These are phyloP conservation scores for Saccharum officinarum DNA, from an alignment of 176 grass and related monocot species.

Conservation along the genomic window DNA sequence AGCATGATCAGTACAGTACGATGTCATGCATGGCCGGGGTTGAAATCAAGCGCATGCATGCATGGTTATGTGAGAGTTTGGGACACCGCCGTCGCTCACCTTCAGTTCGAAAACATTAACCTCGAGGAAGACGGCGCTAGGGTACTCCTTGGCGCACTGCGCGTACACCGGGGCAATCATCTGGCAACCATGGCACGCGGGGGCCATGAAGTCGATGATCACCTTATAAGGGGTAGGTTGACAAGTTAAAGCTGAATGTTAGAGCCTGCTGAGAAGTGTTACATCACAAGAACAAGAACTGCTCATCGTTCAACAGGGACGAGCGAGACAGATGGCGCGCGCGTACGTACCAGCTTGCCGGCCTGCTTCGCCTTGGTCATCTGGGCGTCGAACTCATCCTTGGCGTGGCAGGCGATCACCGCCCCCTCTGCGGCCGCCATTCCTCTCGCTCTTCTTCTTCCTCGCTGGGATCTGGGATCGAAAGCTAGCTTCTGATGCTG, in stretches of 20 bases:
- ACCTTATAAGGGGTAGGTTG: neutral
- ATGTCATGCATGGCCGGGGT: too few relatives aligned
- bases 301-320: too few relatives aligned
- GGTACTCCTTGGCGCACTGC: conserved; percentile 51
- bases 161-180: conserved; percentile 49
- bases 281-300: too few relatives aligned
- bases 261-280: too few relatives aligned
- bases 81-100: too few relatives aligned
- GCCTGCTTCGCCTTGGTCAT: conserved; percentile 38
- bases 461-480: too few relatives aligned
- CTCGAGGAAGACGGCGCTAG: conserved; percentile 51
- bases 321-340: too few relatives aligned
- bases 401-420: conserved; percentile 71
- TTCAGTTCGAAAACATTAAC: conserved; percentile 64
- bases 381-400: conserved; percentile 39
- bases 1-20: too few relatives aligned
- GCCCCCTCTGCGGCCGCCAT: conserved; percentile 59
- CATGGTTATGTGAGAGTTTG: too few relatives aligned
- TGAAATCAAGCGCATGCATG: too few relatives aligned
- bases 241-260: too few relatives aligned
- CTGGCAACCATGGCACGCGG: conserved; percentile 64
- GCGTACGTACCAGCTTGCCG: conserved; percentile 49
- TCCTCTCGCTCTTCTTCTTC: neutral
- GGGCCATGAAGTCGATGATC: conserved; percentile 73
- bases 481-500: too few relatives aligned